Evolutionary conservation across 2,329 filamentous ascomycete species (phyloP), one percentile per base, ranked within the genome.

Genomic region (Fusarium austroafricanum): DNA sequence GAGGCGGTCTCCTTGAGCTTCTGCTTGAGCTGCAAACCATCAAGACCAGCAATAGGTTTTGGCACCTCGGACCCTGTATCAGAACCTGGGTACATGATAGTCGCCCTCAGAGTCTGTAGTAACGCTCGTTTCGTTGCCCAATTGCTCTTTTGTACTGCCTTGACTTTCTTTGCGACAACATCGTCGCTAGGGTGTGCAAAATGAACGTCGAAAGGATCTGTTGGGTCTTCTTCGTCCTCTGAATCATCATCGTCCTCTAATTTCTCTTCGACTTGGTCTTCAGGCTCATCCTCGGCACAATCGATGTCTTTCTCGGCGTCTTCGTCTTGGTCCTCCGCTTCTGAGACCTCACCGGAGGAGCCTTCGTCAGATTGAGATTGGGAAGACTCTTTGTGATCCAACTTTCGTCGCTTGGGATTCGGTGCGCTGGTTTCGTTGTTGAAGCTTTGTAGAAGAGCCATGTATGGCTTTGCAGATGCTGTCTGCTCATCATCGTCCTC

Each of bases 171-270:
- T 3, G 84, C 80, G 10, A 93, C 79, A 40, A 85, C 79, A 8
- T 84, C 83, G 47, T 91, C 87, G 44, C 94, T 86, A 0, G 89
- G 88, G 40, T 84, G 84, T 33, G 88, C 87, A 76, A 96, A 97
- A 79, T 97, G 95, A 10, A 83, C 80, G 67, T 96, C 91, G 74
- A 96, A 97, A 0, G 93, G 91, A 76, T 97, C 92, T 3, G 78
- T 80, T 28, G 81, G 77, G 66, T 88, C 83, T 46, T 85, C 83
- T 15, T 86, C 83, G 42, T 87, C 85, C 47, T 83, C 82, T 20
- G 84, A 84, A 11, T 81, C 78, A 0, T 66, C 61, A 15, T 80
- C 62, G 9, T 60, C 58, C 5, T 79, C 68, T n/a, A 64, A 43
- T 26, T 74, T 62, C 8, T 77, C 77, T 17, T 76, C 76, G 4